phyloP scores from a whole-genome alignment of 306 rosid genomes.

The Delonix regia region DNA sequence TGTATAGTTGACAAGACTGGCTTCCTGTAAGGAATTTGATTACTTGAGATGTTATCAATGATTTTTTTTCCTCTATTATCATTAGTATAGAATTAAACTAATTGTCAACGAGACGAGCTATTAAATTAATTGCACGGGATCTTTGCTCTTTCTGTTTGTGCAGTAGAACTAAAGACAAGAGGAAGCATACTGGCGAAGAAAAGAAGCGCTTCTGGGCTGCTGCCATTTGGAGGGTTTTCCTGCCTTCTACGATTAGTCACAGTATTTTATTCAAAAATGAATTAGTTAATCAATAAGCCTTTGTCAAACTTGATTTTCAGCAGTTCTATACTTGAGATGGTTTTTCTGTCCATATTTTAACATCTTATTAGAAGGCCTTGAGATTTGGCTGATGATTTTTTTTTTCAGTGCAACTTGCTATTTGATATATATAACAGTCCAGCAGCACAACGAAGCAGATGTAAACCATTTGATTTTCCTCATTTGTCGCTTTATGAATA shows the following conservation, averaged over 20 bases:
- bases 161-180: constrained; percentile 44
- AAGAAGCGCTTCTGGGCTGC: constrained; percentile 39
- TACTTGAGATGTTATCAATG: constrained; percentile 22
- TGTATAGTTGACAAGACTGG: constrained; percentile 37
- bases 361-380: background rate
- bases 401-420: constrained; percentile 8
- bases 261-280: constrained; percentile 36
- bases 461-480: background rate
- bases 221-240: constrained; percentile 84
- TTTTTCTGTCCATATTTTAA: constrained; percentile 26
- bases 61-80: background rate
- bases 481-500: constrained; percentile 2
- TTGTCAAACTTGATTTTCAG: constrained; percentile 57
- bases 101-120: constrained; percentile 37
- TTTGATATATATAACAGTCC: background rate
- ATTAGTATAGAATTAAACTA: constrained; percentile 9
- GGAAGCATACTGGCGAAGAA: constrained; percentile 31
- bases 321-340: constrained; percentile 30
- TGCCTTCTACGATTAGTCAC: constrained; percentile 39
- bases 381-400: constrained; percentile 26
- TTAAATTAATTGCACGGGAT: constrained; percentile 44
- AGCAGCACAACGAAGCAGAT: background rate
- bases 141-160: constrained; percentile 65
- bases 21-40: constrained; percentile 30
- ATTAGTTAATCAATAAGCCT: constrained; percentile 28